Base-by-base conservation (phyloP, 176 grass and related monocot genomes). In the Oryza officinalis region DNA sequence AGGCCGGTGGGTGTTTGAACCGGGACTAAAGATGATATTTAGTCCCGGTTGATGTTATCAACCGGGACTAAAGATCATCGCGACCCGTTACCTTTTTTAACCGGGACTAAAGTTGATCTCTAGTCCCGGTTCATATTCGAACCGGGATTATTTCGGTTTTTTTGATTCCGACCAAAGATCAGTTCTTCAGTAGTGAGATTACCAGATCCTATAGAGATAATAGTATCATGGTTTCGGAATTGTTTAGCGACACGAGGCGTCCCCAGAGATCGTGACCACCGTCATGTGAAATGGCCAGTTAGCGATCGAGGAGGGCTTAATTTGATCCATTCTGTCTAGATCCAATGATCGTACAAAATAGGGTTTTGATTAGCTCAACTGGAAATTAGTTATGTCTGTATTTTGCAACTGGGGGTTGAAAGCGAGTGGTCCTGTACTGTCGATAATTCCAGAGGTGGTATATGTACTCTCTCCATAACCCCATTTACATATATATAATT, bases 221-320 rank as follows among this genome's bases (percentile, higher is more conserved):
- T 23, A 20, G 9, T 23, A 13, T 47, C 20, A 7, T 60, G 54
- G 54, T 60, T 60, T 60, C 0, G 4, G 8, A 2, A 23, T 60
- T 60, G 76, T 50, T 80, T 49, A 28, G 23, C 31, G 17, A 10
- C 33, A n/a, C 33, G 59, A 83, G 31, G 67, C 43, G 40, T 66
- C 25, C 31, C 3, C 30, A 60, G 63, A 63, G 61, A 61, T 68
- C 14, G 43, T 41, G 45, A 27, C 30, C 45, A 17, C 45, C 50
- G 50, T 60, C 50, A 68, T 61, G 75, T 78, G 77, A 60, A 52
- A 49, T 7, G 33, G 33, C 67, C 22, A 25, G 72, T 67, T 72
- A 41, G 73, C 54, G 68, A 72, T 67, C 50, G 10, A 59, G 67
- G 63, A 41, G 13, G 22, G 13, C 12, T 23, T 35, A 35, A 35